Percentiles rank a stretch among this genome's conserved stretches.
phyloP scores from a whole-genome alignment of 2,329 filamentous ascomycete species.

The Calcarisporium arbuscula region DNA sequence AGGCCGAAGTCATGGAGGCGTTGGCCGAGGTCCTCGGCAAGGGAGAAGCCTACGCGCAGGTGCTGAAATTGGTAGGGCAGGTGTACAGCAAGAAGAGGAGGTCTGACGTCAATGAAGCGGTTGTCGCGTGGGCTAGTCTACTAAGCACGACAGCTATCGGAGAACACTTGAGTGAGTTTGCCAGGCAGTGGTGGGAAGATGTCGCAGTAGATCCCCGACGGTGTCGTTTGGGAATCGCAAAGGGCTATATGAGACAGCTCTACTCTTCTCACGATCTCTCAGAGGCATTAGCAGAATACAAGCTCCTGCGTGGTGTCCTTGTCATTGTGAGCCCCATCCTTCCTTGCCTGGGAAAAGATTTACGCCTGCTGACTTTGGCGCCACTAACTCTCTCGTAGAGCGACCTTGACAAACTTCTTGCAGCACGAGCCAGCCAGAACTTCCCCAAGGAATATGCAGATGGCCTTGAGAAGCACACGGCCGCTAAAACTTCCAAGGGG shows the following conservation, averaged over 20 bases:
- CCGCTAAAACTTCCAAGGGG: not conserved
- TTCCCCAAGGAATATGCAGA: conserved; percentile 9
- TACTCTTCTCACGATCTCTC: conserved; percentile 9
- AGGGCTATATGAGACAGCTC: conserved; percentile 12
- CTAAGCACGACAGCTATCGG: conserved; percentile 6
- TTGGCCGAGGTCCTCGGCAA: conserved; percentile 13
- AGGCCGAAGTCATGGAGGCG: conserved; percentile 16
- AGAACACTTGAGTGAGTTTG: conserved; percentile 7
- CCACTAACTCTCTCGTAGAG: conserved; percentile 7
- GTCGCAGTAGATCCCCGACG: conserved; percentile 12
- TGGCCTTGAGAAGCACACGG: not conserved
- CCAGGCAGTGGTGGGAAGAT: conserved; percentile 14
- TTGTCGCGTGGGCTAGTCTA: conserved; percentile 13
- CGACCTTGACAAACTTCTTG: conserved; percentile 10
- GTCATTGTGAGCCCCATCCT: conserved; percentile 8
- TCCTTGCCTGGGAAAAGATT: not conserved
- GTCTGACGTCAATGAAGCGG: conserved; percentile 5
- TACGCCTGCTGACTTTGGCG: not conserved
- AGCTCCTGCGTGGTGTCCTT: conserved; percentile 8
- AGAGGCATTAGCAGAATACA: conserved; percentile 8
- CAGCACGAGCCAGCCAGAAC: conserved; percentile 11
- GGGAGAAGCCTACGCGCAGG: conserved; percentile 8
- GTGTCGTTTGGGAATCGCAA: conserved; percentile 11
- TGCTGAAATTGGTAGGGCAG: conserved; percentile 9
- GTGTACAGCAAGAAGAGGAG: conserved; percentile 1